Evolutionary conservation across 208 protist species (phyloP).

Genomic region (Wallacemonas collosoma): DNA sequence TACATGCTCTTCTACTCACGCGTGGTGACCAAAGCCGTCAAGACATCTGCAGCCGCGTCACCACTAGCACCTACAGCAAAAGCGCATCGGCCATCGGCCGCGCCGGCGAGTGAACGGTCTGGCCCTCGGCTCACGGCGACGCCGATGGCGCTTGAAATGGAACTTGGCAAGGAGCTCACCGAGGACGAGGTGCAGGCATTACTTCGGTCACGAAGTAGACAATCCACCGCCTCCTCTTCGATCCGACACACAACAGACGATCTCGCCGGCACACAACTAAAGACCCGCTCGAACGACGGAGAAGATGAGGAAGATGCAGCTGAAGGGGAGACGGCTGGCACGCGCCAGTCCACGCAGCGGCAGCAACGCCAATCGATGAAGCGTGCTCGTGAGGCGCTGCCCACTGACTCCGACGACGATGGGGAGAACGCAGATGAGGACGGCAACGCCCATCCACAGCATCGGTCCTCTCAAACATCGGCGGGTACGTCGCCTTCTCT

Average conservation of each 20-base stretch:
- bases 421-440: conserved; percentile 22
- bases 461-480: background rate
- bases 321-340: background rate
- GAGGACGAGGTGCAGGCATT: conserved; percentile 34
- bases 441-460: conserved; percentile 15
- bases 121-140: conserved; percentile 2
- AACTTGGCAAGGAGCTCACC: conserved; percentile 31
- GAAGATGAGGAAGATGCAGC: conserved; percentile 8
- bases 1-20: conserved; percentile 93
- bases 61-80: background rate
- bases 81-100: background rate
- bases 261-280: background rate
- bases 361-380: conserved; percentile 17
- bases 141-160: conserved; percentile 1
- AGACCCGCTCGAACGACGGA: background rate
- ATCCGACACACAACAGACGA: too few species aligned
- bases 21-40: conserved; percentile 17
- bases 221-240: background rate
- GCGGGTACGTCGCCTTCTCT: background rate
- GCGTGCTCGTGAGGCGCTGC: conserved; percentile 27
- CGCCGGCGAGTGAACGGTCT: background rate
- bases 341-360: background rate
- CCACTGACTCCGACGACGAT: conserved; percentile 32
- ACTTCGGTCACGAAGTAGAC: background rate
- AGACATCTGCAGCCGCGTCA: background rate